These are phyloP conservation scores for Nigrospora oryzae DNA, from an alignment of 2,329 filamentous ascomycete species.

Conservation along the genomic window DNA sequence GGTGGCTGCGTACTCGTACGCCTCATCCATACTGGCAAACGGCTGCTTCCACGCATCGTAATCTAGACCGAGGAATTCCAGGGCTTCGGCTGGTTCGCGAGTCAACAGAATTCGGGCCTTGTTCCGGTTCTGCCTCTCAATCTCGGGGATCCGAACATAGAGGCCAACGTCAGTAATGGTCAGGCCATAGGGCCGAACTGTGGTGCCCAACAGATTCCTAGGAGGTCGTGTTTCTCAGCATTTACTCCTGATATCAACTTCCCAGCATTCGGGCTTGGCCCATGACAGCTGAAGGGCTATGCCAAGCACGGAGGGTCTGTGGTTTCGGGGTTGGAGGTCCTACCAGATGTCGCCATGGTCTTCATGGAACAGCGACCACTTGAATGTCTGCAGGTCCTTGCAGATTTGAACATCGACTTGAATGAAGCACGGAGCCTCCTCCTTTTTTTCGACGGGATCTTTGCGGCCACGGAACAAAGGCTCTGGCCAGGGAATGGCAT, in stretches of 20 bases:
- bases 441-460: slow-evolving; percentile 4
- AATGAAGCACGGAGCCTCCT: slow-evolving; percentile 30
- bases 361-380: slow-evolving; percentile 61
- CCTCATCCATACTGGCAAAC: slow-evolving; percentile 43
- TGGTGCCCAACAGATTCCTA: slow-evolving; percentile 51
- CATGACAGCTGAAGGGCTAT: no score
- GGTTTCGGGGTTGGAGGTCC: not conserved
- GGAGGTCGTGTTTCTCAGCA: not conserved
- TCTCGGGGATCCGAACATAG: slow-evolving; percentile 57
- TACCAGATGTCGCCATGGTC: slow-evolving; percentile 63
- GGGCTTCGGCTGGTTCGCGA: slow-evolving; percentile 40
- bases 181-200: slow-evolving; percentile 57
- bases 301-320: no score
- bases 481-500: slow-evolving; percentile 49
- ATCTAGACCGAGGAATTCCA: slow-evolving; percentile 57
- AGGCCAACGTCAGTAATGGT: slow-evolving; percentile 56
- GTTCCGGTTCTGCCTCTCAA: slow-evolving; percentile 51
- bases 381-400: slow-evolving; percentile 27
- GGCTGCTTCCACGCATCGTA: slow-evolving; percentile 40
- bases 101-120: slow-evolving; percentile 53
- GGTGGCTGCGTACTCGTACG: slow-evolving; percentile 53
- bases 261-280: not conserved
- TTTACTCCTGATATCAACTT: not conserved
- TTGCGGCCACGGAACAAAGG: slow-evolving; percentile 3
- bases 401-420: slow-evolving; percentile 64